phyloP scores from a whole-genome alignment of 768 basidiomycete species.

The Lyophyllum semitale region DNA sequence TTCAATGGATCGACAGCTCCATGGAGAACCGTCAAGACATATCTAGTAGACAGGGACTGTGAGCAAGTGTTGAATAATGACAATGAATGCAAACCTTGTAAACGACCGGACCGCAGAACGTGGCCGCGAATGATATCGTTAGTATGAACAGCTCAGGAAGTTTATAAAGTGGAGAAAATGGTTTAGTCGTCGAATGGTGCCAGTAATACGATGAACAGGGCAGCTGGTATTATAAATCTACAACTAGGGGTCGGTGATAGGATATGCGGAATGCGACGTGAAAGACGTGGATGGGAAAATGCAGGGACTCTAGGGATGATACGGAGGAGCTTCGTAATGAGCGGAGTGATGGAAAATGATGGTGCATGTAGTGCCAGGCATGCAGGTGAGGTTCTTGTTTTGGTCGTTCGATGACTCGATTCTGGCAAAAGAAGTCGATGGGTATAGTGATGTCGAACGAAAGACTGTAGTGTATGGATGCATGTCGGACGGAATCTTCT shows the following conservation, averaged over 20 bases:
- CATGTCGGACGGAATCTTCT: constrained; percentile 24
- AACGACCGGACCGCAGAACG: neutral
- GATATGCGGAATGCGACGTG: constrained; percentile 12
- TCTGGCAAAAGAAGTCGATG: constrained; percentile 15
- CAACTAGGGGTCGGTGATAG: constrained; percentile 18
- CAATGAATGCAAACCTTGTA: neutral
- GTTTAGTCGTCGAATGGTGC: neutral
- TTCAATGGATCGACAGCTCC: neutral
- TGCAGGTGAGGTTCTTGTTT: constrained; percentile 8
- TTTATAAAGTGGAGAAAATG: constrained; percentile 2
- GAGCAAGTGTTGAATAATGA: neutral
- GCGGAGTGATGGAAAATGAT: constrained; percentile 7
- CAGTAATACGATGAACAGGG: constrained; percentile 7
- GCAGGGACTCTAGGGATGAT: constrained; percentile 14
- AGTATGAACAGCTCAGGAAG: neutral
- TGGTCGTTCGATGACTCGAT: constrained; percentile 10
- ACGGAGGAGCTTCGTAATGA: constrained; percentile 16
- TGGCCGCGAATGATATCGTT: neutral
- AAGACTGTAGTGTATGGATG: constrained; percentile 27
- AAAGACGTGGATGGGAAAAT: constrained; percentile 4
- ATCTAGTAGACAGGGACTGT: neutral
- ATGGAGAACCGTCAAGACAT: neutral
- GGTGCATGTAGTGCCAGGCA: constrained; percentile 6
- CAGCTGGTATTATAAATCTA: constrained; percentile 23
- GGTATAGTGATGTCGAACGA: constrained; percentile 22